Evolutionary conservation across 129 eudicot species (phyloP).

Genomic region (Arctium minus): DNA sequence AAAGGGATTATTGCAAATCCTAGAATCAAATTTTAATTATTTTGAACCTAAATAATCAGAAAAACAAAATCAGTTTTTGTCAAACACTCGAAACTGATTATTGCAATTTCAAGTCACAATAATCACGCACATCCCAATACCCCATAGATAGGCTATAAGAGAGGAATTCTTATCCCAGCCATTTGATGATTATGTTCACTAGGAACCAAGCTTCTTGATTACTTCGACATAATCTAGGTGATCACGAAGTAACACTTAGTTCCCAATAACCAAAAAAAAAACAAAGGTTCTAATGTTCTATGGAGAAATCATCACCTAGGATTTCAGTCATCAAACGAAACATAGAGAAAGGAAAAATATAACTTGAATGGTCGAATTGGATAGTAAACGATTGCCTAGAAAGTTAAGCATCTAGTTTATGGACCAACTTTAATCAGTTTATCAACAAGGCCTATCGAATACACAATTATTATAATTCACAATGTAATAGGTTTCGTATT

Average conservation of each 20-base stretch:
- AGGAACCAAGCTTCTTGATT: constrained; percentile 1
- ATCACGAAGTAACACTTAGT: not conserved
- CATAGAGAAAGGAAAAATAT: not conserved
- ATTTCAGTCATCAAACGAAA: not conserved
- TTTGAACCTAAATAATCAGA: not conserved
- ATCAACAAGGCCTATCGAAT: not conserved
- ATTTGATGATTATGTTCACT: not conserved
- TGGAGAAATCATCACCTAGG: not conserved
- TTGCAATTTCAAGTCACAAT: not conserved
- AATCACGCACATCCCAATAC: not conserved
- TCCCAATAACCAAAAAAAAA: not conserved
- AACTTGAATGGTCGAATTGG: not conserved
- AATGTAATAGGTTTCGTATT: not conserved
- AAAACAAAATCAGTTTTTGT: not conserved
- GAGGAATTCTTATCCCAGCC: not conserved
- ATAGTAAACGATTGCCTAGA: constrained; percentile 3
- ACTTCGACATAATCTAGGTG: not conserved
- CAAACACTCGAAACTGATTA: not conserved
- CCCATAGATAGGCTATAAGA: not conserved
- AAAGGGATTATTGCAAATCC: not conserved
- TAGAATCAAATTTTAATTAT: not conserved
- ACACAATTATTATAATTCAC: not conserved
- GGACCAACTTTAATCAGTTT: constrained; percentile 1
- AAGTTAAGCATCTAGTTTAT: constrained; percentile 13
- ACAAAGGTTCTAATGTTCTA: not conserved